These are phyloP conservation scores for Acer campestre DNA, from an alignment of 345 rosid species.

Conservation along the genomic window DNA sequence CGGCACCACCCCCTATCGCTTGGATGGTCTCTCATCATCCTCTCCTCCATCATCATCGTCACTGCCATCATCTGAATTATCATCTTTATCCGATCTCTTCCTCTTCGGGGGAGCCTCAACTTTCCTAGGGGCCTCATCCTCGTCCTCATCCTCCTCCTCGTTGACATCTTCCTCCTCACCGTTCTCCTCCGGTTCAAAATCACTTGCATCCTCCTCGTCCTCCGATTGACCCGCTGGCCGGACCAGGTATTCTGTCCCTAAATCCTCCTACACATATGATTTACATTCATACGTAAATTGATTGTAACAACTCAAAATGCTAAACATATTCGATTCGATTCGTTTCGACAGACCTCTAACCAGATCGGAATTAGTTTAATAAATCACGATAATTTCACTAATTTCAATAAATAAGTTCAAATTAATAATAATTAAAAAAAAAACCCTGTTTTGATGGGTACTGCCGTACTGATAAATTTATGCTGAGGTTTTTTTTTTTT, in stretches of 20 bases:
- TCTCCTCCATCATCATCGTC: slow-evolving; percentile 65
- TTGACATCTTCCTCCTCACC: slow-evolving; percentile 64
- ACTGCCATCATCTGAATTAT: slow-evolving; percentile 38
- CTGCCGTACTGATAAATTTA: no score
- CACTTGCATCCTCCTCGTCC: slow-evolving; percentile 92
- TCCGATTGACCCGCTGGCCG: slow-evolving; percentile 79
- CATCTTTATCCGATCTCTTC: slow-evolving; percentile 60
- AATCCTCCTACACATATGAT: slow-evolving; percentile 47
- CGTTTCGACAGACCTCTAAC: no score
- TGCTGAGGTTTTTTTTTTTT: not conserved
- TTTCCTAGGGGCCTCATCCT: slow-evolving; percentile 45
- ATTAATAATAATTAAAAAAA: no score
- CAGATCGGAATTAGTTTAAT: no score
- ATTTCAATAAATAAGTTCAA: not conserved
- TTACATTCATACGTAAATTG: not conserved
- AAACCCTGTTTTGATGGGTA: not conserved
- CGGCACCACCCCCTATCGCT: slow-evolving; percentile 56
- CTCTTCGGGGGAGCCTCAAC: slow-evolving; percentile 70
- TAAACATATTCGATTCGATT: no score
- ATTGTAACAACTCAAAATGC: no score
- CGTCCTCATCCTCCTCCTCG: slow-evolving; percentile 45
- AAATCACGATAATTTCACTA: no score
- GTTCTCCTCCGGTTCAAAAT: slow-evolving; percentile 81
- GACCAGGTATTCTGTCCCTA: slow-evolving; percentile 84
- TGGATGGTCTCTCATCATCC: slow-evolving; percentile 84